Evolutionary conservation across 768 basidiomycete species (phyloP).

Genomic region (Gloeostereum incarnatum): DNA sequence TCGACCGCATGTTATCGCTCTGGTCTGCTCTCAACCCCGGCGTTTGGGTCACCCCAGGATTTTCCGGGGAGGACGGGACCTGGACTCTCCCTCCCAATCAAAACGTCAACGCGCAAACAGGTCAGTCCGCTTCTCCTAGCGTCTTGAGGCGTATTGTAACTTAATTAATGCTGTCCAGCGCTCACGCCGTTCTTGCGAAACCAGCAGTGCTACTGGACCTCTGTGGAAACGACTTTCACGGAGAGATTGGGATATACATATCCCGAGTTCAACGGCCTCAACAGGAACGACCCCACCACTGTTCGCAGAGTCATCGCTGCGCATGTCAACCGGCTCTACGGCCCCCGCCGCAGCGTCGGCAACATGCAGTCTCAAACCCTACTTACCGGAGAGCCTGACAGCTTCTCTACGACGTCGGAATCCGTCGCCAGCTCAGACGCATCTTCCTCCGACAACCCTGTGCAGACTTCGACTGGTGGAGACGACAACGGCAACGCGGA

Average conservation of each 20-base stretch:
- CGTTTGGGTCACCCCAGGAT: conserved; percentile 24
- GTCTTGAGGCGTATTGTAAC: neutral
- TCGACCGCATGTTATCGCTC: conserved; percentile 38
- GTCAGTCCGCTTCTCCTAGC: conserved; percentile 12
- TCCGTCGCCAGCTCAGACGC: too few species aligned
- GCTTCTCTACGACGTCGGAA: too few species aligned
- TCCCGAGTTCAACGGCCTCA: conserved; percentile 36
- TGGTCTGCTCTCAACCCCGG: conserved; percentile 36
- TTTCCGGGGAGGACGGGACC: conserved; percentile 16
- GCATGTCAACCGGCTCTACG: too few species aligned
- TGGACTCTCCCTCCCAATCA: conserved; percentile 18
- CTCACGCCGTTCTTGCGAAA: conserved; percentile 37
- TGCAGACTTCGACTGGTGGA: too few species aligned
- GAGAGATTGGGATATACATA: conserved; percentile 33
- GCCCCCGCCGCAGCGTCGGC: too few species aligned
- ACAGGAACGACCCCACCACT: conserved; percentile 15
- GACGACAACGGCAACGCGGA: too few species aligned
- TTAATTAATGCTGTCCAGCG: conserved; percentile 14
- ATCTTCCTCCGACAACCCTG: too few species aligned
- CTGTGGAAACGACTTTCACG: conserved; percentile 17
- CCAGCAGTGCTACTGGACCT: conserved; percentile 27
- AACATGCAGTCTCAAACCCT: too few species aligned
- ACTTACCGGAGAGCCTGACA: too few species aligned
- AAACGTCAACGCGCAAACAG: conserved; percentile 15
- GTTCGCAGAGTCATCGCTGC: too few species aligned